Evolutionary conservation across 2,329 filamentous ascomycete species (phyloP).

Genomic region (Daldinia sp.): DNA sequence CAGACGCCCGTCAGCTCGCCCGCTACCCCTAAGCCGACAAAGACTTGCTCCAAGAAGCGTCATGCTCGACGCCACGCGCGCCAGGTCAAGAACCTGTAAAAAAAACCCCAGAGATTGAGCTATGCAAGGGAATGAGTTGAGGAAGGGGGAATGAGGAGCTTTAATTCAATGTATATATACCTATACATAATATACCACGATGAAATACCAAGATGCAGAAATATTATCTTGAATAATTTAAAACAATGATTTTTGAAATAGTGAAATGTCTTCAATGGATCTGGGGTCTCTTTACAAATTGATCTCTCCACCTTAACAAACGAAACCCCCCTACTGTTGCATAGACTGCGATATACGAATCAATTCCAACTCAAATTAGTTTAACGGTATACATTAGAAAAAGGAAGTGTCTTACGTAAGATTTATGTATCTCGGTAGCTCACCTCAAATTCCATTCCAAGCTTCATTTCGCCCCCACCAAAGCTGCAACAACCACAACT

Average conservation of each 20-base stretch:
- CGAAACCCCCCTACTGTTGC: not conserved
- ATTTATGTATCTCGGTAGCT: not conserved
- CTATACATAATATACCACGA: not conserved
- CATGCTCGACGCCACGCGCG: slow-evolving; percentile 4
- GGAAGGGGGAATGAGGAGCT: not conserved
- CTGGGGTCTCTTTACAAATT: too few species aligned
- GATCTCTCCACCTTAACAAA: not conserved
- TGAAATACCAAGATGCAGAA: not conserved
- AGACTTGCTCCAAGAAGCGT: slow-evolving; percentile 18
- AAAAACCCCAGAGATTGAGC: not conserved
- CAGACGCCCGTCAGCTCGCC: not conserved
- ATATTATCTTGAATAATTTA: not conserved
- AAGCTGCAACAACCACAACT: not conserved
- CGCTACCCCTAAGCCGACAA: not conserved
- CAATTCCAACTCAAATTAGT: not conserved
- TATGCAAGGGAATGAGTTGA: not conserved
- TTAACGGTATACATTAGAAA: not conserved
- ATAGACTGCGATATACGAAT: not conserved
- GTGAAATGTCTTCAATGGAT: not conserved
- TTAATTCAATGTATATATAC: slow-evolving; percentile 7
- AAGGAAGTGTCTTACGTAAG: not conserved
- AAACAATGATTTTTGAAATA: not conserved
- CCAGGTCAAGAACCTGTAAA: slow-evolving; percentile 15
- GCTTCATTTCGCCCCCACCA: slow-evolving; percentile 10
- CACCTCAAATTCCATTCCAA: not conserved